Evolutionary conservation across 139 green algal genomes (phyloP).

Genomic region (Chlamydomonas urium): DNA sequence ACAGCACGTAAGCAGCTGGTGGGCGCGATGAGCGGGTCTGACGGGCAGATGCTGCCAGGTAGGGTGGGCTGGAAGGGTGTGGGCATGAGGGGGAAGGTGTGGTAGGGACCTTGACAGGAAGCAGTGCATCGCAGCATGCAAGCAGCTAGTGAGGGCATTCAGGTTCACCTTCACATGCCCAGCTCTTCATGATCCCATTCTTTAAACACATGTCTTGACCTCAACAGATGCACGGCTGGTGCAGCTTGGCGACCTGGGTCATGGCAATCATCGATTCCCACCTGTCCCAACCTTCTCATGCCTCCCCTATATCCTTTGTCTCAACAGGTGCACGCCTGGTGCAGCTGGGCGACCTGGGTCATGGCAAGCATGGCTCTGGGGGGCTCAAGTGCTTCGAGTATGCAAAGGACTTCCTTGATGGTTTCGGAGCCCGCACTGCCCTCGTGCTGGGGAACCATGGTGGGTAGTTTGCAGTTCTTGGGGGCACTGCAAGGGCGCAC

Average conservation of each 20-base stretch:
- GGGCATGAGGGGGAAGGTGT: no score
- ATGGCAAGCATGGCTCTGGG: conserved; percentile 64
- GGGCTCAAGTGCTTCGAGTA: conserved; percentile 57
- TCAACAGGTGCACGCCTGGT: conserved; percentile 37
- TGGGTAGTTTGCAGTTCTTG: no score
- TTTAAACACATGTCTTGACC: background rate
- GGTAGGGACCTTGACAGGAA: no score
- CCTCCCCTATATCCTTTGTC: background rate
- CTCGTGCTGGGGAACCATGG: conserved; percentile 71
- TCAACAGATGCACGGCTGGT: background rate
- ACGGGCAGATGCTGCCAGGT: background rate
- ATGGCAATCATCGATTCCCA: background rate
- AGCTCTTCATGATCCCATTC: no score
- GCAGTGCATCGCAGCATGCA: no score
- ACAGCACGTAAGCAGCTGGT: conserved; percentile 59
- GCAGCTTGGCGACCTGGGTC: background rate
- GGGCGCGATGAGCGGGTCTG: background rate
- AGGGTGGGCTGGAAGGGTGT: no score
- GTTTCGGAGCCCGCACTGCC: conserved; percentile 46
- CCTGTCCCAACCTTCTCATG: background rate
- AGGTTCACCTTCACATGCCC: no score
- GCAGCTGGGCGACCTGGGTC: conserved; percentile 76
- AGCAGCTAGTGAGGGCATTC: conserved; percentile 47
- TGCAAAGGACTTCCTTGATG: conserved; percentile 37
- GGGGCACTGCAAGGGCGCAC: no score